A percentile compares a stretch with the other conserved stretches of the same genome.
Evolutionary conservation across 169 alveolate species (phyloP).

Genomic region (Plasmodium chabaudi): DNA sequence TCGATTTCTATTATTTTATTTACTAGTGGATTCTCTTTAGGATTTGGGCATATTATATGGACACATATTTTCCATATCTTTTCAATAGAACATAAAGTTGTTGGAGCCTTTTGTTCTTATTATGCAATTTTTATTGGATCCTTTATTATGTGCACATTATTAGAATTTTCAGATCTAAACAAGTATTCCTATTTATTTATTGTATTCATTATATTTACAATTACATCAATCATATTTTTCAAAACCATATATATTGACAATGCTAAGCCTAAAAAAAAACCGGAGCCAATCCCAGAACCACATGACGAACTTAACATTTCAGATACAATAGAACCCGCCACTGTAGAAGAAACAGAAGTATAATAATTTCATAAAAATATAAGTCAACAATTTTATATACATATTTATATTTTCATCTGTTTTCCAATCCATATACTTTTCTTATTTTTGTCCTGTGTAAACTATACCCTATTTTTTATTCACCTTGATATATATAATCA

Average conservation of each 20-base stretch:
- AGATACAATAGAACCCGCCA: too few relatives aligned
- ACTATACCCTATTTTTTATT: too few relatives aligned
- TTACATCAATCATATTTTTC: constrained; percentile 13
- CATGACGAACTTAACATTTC: too few relatives aligned
- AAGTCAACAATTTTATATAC: too few relatives aligned
- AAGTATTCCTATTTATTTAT: constrained; percentile 37
- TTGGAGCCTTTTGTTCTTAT: constrained; percentile 44
- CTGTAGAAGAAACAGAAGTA: too few relatives aligned
- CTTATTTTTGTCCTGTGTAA: too few relatives aligned
- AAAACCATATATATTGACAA: constrained; percentile 9
- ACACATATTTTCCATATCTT: constrained; percentile 35
- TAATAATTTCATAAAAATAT: too few relatives aligned
- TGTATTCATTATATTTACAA: constrained; percentile 9
- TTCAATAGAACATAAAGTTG: constrained; percentile 49
- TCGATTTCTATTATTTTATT: not conserved
- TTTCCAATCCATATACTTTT: too few relatives aligned
- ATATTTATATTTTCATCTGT: too few relatives aligned
- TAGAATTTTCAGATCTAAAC: constrained; percentile 8
- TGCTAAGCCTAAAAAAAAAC: too few relatives aligned
- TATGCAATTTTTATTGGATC: constrained; percentile 47
- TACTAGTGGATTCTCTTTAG: constrained; percentile 46
- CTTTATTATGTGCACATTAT: constrained; percentile 13
- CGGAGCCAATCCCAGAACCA: too few relatives aligned
- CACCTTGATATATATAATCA: too few relatives aligned
- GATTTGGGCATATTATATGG: constrained; percentile 74